Conservation (phyloP, 305 asterid genomes). For the Fraxinus greggii region DNA sequence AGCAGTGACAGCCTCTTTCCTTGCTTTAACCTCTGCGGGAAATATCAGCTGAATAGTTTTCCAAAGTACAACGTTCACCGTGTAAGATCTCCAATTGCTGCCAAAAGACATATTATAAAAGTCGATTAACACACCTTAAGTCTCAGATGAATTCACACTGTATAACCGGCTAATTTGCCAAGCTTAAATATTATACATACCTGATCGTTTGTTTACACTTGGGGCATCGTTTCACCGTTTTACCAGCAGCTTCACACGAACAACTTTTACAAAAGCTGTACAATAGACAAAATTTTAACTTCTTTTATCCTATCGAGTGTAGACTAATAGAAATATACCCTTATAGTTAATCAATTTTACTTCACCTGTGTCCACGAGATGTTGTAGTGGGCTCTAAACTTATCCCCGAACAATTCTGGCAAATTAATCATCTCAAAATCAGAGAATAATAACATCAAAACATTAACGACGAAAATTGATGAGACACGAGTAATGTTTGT, state of each 20-base stretch:
- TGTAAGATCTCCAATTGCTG: conserved; percentile 82
- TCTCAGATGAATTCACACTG: not conserved
- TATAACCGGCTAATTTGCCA: not conserved
- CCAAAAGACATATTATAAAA: conserved; percentile 7
- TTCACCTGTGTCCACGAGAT: conserved; percentile 90
- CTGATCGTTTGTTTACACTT: conserved; percentile 88
- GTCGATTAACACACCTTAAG: not conserved
- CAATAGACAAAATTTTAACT: not conserved
- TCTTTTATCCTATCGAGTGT: not conserved
- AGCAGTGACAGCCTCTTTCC: conserved; percentile 43
- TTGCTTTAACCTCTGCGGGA: conserved; percentile 76
- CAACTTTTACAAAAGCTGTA: conserved; percentile 76
- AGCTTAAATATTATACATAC: conserved; percentile 30
- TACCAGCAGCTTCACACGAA: conserved; percentile 76
- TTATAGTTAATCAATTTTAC: not conserved
- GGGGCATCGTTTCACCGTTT: conserved; percentile 85
- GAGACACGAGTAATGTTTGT: not conserved
- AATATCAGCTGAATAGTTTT: conserved; percentile 84
- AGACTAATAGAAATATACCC: not conserved
- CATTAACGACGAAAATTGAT: conserved; percentile 13
- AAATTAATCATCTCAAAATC: conserved; percentile 9
- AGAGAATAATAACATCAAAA: not conserved
- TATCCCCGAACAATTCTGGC: conserved; percentile 79
- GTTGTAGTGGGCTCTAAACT: conserved; percentile 92
- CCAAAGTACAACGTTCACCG: conserved; percentile 89